Percentiles rank a stretch among this genome's conserved stretches.
phyloP scores from a whole-genome alignment of 129 eudicot genomes.

The Tagetes erecta region DNA sequence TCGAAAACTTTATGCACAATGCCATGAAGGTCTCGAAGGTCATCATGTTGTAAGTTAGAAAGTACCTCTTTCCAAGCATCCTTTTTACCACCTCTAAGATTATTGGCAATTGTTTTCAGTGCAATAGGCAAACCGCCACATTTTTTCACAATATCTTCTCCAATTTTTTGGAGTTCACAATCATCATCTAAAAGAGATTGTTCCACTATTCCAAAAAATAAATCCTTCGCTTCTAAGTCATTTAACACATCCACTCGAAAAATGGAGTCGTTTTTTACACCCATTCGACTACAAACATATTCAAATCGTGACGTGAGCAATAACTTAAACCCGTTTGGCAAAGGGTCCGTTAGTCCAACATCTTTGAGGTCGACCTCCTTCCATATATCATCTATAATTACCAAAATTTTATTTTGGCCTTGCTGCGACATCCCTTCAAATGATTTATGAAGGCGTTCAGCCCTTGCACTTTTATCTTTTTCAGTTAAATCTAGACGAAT shows the following conservation, averaged over 20 bases:
- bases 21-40: conserved; percentile 1
- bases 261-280: not conserved
- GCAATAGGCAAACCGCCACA: conserved; percentile 4
- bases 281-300: not conserved
- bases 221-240: not conserved
- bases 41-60: not conserved
- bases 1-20: too few species aligned
- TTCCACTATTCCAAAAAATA: not conserved
- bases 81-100: not conserved
- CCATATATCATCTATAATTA: too few species aligned
- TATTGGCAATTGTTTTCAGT: not conserved
- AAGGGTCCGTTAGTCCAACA: too few species aligned
- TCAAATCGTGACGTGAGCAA: conserved; percentile 4
- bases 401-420: too few species aligned
- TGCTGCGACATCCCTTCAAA: too few species aligned
- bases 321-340: too few species aligned
- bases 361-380: too few species aligned
- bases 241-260: not conserved
- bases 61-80: not conserved
- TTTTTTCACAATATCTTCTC: not conserved
- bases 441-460: conserved; percentile 5
- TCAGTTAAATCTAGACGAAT: not conserved
- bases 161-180: not conserved
- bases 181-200: not conserved
- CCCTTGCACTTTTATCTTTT: conserved; percentile 15